Base-by-base conservation (phyloP, 1,284 basidiomycete species). In the Cryptococcus floricola region DNA sequence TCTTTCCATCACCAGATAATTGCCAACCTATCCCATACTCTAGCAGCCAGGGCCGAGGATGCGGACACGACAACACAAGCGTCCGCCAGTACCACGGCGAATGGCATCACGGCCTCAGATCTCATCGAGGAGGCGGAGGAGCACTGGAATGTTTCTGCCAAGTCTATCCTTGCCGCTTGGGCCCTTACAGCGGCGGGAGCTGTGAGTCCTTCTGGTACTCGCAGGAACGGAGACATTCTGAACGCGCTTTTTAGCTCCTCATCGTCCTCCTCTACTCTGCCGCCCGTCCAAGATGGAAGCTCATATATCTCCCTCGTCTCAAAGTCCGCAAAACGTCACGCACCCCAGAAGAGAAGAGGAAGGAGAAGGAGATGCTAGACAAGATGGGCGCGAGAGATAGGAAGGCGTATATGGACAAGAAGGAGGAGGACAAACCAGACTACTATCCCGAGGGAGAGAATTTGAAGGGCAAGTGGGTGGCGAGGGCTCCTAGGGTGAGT, bases 121-220 rank as follows among this genome's bases (percentile, higher is more conserved):
- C 48, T 67, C 0, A 63, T 67, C 25, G 28, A 58, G 18, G 43
- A 63, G 44, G 62, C 60, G 3, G 60, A 67, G 37, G 52, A 63
- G 38, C 66, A 66, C 47, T 67, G 61, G 61, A 65, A 63, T 39
- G 66, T 67, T 16, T 64, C 62, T 8, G 66, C 64, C 3, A 57
- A 50, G 14, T 60, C 58, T n/a, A 60, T 67, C 27, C 27, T 67
- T 12, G 60, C 57, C 7, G 64, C 66, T 4, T 67, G 66, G 66
- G 52, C 47, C 14, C 39, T 61, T 10, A 60, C 59, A 5, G 37
- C 48, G 13, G 34, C 57, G 4, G 60, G 58, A 9, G 45, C 53
- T 10, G 65, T 67, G 42, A 57, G 65, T 60, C 6, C 31, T 3
- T 23, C 37, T 34, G 7, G 31, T 9, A 19, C 12, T 48, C 13